These are phyloP conservation scores for Alopecurus myosuroides DNA, from an alignment of 176 grass and related monocot genomes.

Conservation along the genomic window DNA sequence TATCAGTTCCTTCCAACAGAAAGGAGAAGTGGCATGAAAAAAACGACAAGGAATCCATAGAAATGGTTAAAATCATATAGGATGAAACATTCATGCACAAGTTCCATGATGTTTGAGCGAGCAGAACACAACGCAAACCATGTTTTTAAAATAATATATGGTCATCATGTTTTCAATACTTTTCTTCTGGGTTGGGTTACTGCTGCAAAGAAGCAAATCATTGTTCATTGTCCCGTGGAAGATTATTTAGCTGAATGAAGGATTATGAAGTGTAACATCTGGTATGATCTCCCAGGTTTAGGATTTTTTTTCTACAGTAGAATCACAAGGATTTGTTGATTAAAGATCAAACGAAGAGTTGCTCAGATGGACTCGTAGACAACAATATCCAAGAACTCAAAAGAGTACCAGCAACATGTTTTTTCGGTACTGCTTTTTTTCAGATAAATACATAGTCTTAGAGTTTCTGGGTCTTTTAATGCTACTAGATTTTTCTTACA, in stretches of 20 bases:
- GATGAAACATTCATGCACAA: background rate
- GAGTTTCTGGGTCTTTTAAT: background rate
- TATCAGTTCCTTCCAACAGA: background rate
- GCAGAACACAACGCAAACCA: background rate
- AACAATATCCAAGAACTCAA: background rate
- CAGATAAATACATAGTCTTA: background rate
- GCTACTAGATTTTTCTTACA: background rate
- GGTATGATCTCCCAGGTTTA: background rate
- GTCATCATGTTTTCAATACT: background rate
- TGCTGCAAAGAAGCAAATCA: background rate
- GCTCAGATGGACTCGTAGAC: background rate
- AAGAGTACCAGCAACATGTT: background rate
- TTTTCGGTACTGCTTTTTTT: background rate
- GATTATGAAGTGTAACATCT: conserved; percentile 1
- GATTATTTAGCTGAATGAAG: background rate
- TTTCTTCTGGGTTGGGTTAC: background rate
- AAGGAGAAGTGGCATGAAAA: background rate
- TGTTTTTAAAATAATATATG: background rate
- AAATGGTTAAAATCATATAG: background rate
- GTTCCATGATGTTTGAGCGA: background rate
- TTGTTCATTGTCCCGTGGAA: background rate
- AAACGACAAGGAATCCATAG: background rate
- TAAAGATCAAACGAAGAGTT: background rate
- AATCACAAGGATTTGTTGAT: background rate
- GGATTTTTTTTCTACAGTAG: background rate